phyloP scores from a whole-genome alignment of 306 rosid genomes.

The Dalbergia cultrata region DNA sequence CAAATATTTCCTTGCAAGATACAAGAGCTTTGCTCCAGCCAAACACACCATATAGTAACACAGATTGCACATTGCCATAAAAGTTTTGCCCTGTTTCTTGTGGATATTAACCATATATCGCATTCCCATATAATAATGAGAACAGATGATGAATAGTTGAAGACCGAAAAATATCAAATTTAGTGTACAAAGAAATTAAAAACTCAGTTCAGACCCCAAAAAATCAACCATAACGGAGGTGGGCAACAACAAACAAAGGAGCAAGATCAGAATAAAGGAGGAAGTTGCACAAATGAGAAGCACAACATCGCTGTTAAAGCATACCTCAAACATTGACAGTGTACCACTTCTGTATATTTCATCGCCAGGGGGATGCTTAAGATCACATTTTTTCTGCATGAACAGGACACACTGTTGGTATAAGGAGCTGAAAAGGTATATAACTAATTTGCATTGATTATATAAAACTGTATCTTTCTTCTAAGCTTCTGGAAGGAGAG shows the following conservation, averaged over 20 bases:
- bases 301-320: slow-evolving; percentile 4
- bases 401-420: slow-evolving; percentile 39
- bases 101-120: too few relatives aligned
- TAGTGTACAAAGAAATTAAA: neutral
- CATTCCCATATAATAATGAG: too few relatives aligned
- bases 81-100: too few relatives aligned
- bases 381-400: slow-evolving; percentile 94
- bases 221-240: slow-evolving; percentile 1
- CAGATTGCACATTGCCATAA: too few relatives aligned
- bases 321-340: slow-evolving; percentile 99
- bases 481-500: neutral
- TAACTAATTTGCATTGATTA: slow-evolving; percentile 12
- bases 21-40: too few relatives aligned
- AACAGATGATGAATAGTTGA: too few relatives aligned
- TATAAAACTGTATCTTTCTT: slow-evolving; percentile 9
- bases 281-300: slow-evolving; percentile 21
- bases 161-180: too few relatives aligned
- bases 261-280: slow-evolving; percentile 1
- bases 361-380: slow-evolving; percentile 99
- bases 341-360: slow-evolving; percentile 97
- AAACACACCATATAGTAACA: too few relatives aligned
- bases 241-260: neutral
- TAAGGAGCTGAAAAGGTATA: slow-evolving; percentile 4
- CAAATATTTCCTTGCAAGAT: too few relatives aligned
- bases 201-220: neutral